These are phyloP conservation scores for Taphrina sp. DNA, from an alignment of 1,139 yeast genomes.

Conservation along the genomic window DNA sequence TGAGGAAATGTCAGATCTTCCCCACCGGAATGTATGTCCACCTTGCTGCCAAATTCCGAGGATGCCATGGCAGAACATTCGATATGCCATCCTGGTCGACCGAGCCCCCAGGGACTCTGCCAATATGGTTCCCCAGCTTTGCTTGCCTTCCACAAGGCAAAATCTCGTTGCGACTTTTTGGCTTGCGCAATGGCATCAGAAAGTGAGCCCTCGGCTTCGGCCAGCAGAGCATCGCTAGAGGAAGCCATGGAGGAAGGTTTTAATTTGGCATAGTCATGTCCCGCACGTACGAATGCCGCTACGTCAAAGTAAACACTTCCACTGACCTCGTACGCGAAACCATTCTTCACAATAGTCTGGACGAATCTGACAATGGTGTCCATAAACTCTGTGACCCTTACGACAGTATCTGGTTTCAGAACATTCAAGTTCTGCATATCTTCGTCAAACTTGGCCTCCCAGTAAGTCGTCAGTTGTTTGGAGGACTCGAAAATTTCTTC, in stretches of 20 bases:
- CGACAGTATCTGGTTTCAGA: slow-evolving; percentile 75
- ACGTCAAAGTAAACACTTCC: slow-evolving; percentile 98
- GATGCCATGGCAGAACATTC: slow-evolving; percentile 99
- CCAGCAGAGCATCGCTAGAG: slow-evolving; percentile 78
- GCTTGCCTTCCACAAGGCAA: slow-evolving; percentile 94
- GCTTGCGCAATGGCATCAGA: slow-evolving; percentile 45
- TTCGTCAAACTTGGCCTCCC: slow-evolving; percentile 81
- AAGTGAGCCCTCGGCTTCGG: slow-evolving; percentile 87
- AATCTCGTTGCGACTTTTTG: slow-evolving; percentile 76
- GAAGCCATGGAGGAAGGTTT: slow-evolving; percentile 87
- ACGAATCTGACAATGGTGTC: slow-evolving; percentile 87
- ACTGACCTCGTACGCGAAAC: slow-evolving; percentile 74
- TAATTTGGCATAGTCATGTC: slow-evolving; percentile 84
- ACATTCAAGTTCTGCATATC: slow-evolving; percentile 88
- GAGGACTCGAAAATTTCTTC: slow-evolving; percentile 61
- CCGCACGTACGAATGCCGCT: slow-evolving; percentile 66
- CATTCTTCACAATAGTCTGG: slow-evolving; percentile 66
- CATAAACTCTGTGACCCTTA: slow-evolving; percentile 94
- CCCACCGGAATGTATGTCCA: slow-evolving; percentile 98
- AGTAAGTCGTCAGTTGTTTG: slow-evolving; percentile 76
- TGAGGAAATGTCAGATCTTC: slow-evolving; percentile 98
- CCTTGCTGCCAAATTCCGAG: slow-evolving; percentile 72
- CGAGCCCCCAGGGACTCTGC: slow-evolving; percentile 94
- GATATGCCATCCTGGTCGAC: slow-evolving; percentile 99
- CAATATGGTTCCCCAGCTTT: slow-evolving; percentile 98